Evolutionary conservation across 2,329 filamentous ascomycete species (phyloP).

Genomic region (Rhynchosporium secalis): DNA sequence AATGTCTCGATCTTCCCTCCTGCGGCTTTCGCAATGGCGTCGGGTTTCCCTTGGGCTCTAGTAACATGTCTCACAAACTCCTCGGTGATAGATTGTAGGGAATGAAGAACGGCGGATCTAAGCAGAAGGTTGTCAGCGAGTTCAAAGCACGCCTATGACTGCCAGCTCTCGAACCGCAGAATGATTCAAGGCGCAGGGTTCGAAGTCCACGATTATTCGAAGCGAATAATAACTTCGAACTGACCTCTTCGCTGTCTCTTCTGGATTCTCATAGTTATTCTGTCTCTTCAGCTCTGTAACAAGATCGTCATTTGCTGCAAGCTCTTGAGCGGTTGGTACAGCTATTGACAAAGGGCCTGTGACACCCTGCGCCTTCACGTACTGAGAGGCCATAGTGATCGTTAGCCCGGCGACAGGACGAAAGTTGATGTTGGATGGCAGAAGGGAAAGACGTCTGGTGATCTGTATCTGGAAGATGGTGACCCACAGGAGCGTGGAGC

Average conservation of each 20-base stretch:
- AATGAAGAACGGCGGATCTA: conserved; percentile 65
- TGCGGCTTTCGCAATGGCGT: conserved; percentile 76
- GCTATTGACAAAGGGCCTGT: conserved; percentile 80
- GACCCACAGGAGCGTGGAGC: too few species aligned
- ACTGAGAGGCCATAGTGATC: conserved; percentile 36
- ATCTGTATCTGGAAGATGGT: background rate
- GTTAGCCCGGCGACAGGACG: background rate
- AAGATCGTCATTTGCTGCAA: conserved; percentile 73
- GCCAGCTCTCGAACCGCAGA: background rate
- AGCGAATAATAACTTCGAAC: background rate
- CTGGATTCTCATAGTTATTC: conserved; percentile 84
- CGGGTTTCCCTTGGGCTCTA: conserved; percentile 57
- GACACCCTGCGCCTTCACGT: conserved; percentile 54
- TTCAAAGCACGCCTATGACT: background rate
- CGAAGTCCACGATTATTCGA: too few species aligned
- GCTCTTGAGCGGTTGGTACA: conserved; percentile 75
- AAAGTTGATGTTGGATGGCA: conserved; percentile 1
- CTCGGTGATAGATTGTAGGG: conserved; percentile 76
- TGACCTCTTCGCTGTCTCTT: conserved; percentile 82
- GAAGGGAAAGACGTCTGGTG: conserved; percentile 13
- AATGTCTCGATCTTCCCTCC: conserved; percentile 95
- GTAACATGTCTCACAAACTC: conserved; percentile 84
- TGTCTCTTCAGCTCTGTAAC: conserved; percentile 82
- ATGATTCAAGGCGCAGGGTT: too few species aligned
- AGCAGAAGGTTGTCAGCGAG: conserved; percentile 23